Percentiles rank a stretch among this genome's conserved stretches.
phyloP scores from a whole-genome alignment of 2,329 filamentous ascomycete genomes.

The Colletotrichum truncatum region DNA sequence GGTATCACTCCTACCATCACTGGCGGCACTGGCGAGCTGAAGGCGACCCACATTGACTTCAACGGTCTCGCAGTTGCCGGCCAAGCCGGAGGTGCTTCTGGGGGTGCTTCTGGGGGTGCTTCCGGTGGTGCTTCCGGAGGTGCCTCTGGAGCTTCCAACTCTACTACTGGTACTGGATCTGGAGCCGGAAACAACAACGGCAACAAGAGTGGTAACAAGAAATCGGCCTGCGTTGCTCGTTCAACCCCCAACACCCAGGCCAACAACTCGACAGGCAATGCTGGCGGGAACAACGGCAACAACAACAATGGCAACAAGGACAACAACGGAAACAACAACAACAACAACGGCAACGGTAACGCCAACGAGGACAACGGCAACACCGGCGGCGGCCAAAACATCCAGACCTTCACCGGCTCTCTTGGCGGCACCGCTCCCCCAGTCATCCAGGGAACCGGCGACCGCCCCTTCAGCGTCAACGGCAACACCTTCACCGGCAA shows the following conservation, averaged over 20 bases:
- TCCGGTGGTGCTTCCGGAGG: slow-evolving; percentile 10
- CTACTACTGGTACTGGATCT: not conserved
- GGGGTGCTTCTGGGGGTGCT: not conserved
- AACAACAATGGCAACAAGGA: slow-evolving; percentile 1
- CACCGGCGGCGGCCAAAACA: slow-evolving; percentile 41
- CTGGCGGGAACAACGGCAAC: not conserved
- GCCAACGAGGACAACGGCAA: slow-evolving; percentile 28
- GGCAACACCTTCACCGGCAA: slow-evolving; percentile 61
- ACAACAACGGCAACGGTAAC: slow-evolving; percentile 23
- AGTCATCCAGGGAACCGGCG: slow-evolving; percentile 45
- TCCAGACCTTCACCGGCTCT: slow-evolving; percentile 56
- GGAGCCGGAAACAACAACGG: not conserved
- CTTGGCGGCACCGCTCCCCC: slow-evolving; percentile 52
- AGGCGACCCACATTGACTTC: slow-evolving; percentile 37
- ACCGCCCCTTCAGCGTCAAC: slow-evolving; percentile 61
- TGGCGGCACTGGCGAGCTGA: slow-evolving; percentile 42
- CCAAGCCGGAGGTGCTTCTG: slow-evolving; percentile 12
- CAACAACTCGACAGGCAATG: slow-evolving; percentile 11
- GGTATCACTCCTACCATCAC: slow-evolving; percentile 39
- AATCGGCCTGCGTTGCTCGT: slow-evolving; percentile 2
- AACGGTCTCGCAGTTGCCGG: slow-evolving; percentile 34
- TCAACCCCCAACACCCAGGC: not conserved
- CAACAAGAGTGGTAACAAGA: not conserved
- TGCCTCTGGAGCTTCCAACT: not conserved
- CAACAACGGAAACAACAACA: not conserved